phyloP scores from a whole-genome alignment of 306 rosid species.

The Vigna hirtella region DNA sequence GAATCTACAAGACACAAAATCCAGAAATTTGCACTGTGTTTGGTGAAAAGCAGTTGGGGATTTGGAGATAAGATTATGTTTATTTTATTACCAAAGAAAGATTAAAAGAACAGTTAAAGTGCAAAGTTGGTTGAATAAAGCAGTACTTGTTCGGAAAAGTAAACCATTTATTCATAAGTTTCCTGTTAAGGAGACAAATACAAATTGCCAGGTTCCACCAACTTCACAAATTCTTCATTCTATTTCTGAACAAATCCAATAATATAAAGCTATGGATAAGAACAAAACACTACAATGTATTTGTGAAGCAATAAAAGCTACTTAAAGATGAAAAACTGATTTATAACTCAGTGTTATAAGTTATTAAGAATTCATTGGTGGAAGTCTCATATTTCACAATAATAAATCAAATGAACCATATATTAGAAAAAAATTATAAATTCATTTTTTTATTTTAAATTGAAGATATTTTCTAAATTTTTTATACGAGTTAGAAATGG shows the following conservation, averaged over 20 bases:
- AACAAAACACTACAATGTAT: neutral
- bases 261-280: neutral
- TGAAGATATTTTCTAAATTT: no score
- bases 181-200: slow-evolving; percentile 1
- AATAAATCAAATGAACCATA: no score
- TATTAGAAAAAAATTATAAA: no score
- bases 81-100: neutral
- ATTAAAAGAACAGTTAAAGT: neutral
- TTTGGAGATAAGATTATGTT: slow-evolving; percentile 42
- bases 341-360: no score
- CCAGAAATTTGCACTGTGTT: neutral
- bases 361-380: no score
- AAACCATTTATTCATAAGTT: neutral
- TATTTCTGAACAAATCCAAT: no score
- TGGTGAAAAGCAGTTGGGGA: neutral
- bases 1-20: slow-evolving; percentile 9
- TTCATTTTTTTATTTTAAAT: no score
- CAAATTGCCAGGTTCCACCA: slow-evolving; percentile 31
- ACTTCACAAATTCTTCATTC: neutral
- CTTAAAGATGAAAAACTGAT: no score
- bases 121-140: neutral
- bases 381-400: no score
- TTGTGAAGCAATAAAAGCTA: neutral
- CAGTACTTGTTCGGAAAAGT: neutral
- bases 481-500: no score